Percentiles rank a stretch among this genome's conserved stretches.
phyloP scores from a whole-genome alignment of 306 rosid genomes.

The Castanopsis chinensis region DNA sequence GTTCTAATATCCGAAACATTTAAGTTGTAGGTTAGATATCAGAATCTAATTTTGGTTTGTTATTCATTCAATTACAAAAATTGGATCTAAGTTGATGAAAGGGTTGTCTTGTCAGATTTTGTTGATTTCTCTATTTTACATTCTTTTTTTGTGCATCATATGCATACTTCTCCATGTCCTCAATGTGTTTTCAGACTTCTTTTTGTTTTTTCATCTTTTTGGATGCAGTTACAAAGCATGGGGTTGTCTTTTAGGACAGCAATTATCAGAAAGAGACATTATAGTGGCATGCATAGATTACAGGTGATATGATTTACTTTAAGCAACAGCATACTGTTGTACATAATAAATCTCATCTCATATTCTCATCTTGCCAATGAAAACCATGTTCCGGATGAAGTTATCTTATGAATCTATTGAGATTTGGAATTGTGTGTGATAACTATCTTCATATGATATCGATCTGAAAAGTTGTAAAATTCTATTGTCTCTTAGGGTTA shows the following conservation, averaged over 20 bases:
- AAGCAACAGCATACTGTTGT: not conserved
- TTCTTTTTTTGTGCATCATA: not conserved
- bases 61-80: not conserved
- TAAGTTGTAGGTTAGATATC: not conserved
- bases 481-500: not conserved
- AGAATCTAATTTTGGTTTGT: not conserved
- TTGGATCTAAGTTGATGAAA: not conserved
- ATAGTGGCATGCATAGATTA: conserved; percentile 95
- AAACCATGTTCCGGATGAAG: not conserved
- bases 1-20: not conserved
- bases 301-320: conserved; percentile 45
- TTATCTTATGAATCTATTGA: not conserved
- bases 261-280: conserved; percentile 84
- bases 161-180: not conserved
- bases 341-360: not conserved
- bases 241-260: conserved; percentile 92
- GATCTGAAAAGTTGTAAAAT: not conserved
- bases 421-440: not conserved
- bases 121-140: not conserved
- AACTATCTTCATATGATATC: not conserved
- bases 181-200: not conserved
- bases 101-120: not conserved
- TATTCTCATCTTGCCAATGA: not conserved
- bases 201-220: not conserved
- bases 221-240: conserved; percentile 82